Conservation (phyloP, 805 yeast genomes). For the Candida coquimbonensis region DNA sequence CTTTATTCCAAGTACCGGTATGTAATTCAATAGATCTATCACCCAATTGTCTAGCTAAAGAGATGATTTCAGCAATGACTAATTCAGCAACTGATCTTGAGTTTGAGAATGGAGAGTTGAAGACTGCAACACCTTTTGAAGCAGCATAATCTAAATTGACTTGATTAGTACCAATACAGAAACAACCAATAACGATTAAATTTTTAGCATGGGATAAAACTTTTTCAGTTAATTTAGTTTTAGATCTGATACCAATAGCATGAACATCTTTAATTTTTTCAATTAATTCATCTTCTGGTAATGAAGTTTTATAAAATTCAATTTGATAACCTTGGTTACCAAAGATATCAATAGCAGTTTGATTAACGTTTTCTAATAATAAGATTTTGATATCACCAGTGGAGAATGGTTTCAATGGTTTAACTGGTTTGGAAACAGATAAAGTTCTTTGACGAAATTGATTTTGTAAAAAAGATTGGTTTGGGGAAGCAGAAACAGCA, state of each 20-base stretch:
- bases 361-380: constrained; percentile 86
- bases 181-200: constrained; percentile 89
- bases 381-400: constrained; percentile 92
- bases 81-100: constrained; percentile 98
- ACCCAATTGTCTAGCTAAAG: constrained; percentile 93
- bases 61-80: constrained; percentile 89
- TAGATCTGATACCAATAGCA: constrained; percentile 97
- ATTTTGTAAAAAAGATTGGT: constrained; percentile 52
- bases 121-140: constrained; percentile 87
- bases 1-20: constrained; percentile 97
- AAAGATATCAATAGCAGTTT: constrained; percentile 84
- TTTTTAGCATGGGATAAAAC: constrained; percentile 82
- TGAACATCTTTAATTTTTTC: constrained; percentile 91
- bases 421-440: constrained; percentile 42
- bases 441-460: constrained; percentile 37
- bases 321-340: constrained; percentile 93
- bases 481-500: constrained; percentile 79
- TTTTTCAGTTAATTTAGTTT: constrained; percentile 78
- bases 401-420: constrained; percentile 86
- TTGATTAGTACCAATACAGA: constrained; percentile 99
- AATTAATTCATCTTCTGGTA: constrained; percentile 88
- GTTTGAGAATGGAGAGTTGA: constrained; percentile 97
- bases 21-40: constrained; percentile 95
- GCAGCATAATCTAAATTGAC: constrained; percentile 93
- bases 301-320: constrained; percentile 82